Evolutionary conservation across 148 eudicot genomes (phyloP).

Genomic region (Beta vulgaris): DNA sequence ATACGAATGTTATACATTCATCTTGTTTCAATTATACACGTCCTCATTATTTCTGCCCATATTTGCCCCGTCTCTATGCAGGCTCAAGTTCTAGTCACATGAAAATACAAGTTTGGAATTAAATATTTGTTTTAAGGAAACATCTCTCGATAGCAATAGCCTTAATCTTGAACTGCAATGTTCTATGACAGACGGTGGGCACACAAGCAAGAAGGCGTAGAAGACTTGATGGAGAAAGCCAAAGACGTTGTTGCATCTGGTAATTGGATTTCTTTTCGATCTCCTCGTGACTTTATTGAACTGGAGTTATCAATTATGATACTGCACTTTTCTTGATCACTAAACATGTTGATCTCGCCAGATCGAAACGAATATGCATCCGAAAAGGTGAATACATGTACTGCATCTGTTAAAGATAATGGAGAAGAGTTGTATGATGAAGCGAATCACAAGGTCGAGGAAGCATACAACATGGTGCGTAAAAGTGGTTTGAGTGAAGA

Average conservation of each 20-base stretch:
- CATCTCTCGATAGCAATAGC: too few relatives aligned
- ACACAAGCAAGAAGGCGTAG: constrained; percentile 4
- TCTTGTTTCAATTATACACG: too few relatives aligned
- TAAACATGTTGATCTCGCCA: not conserved
- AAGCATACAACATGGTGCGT: constrained; percentile 27
- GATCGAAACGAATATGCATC: constrained; percentile 14
- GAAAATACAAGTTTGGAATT: too few relatives aligned
- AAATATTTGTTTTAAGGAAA: too few relatives aligned
- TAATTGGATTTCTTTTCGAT: not conserved
- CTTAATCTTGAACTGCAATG: not conserved
- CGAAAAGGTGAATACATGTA: not conserved
- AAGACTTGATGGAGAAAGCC: constrained; percentile 9
- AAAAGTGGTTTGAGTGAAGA: constrained; percentile 8
- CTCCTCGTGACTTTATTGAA: too few relatives aligned
- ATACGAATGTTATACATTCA: too few relatives aligned
- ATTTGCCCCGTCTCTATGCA: too few relatives aligned
- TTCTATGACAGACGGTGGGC: not conserved
- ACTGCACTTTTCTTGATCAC: not conserved
- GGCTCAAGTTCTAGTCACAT: too few relatives aligned
- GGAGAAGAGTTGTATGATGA: not conserved
- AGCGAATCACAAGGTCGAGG: constrained; percentile 10
- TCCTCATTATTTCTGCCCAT: too few relatives aligned
- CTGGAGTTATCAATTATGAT: not conserved
- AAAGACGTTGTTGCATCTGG: constrained; percentile 13
- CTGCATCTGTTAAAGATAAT: not conserved